Evolutionary conservation across 768 basidiomycete genomes (phyloP).

Genomic region (Amanita rubescens): DNA sequence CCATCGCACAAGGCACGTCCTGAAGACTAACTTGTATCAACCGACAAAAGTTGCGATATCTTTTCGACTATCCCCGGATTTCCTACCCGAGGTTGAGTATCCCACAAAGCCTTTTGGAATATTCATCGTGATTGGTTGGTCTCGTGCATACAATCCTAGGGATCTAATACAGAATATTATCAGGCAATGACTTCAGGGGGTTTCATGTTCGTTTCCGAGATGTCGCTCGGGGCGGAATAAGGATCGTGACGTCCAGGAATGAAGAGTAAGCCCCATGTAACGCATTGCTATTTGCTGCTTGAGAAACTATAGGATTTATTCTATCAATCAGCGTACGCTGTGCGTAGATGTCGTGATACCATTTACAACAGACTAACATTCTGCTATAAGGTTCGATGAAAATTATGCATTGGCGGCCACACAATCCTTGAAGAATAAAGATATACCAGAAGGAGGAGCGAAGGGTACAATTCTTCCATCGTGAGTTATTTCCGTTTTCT

Average conservation of each 20-base stretch:
- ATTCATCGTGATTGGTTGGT: conserved; percentile 82
- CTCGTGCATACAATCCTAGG: conserved; percentile 7
- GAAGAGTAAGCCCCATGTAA: conserved; percentile 54
- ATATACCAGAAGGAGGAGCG: conserved; percentile 95
- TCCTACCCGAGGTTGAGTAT: conserved; percentile 93
- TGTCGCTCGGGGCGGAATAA: conserved; percentile 94
- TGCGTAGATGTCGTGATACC: conserved; percentile 20
- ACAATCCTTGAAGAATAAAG: conserved; percentile 94
- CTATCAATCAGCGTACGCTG: conserved; percentile 90
- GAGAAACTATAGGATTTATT: conserved; percentile 62
- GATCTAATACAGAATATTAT: not conserved
- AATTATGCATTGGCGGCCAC: conserved; percentile 95
- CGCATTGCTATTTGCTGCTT: not conserved
- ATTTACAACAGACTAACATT: too few species aligned
- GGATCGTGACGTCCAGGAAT: conserved; percentile 90
- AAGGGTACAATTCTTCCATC: conserved; percentile 96
- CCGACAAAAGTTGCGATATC: conserved; percentile 96
- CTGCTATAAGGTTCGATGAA: conserved; percentile 68
- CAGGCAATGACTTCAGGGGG: conserved; percentile 79
- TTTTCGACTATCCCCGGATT: conserved; percentile 89
- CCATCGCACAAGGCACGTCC: conserved; percentile 53
- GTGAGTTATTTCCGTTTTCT: conserved; percentile 32
- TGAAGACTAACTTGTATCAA: conserved; percentile 98
- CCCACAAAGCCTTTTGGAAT: conserved; percentile 91
- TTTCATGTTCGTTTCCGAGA: conserved; percentile 97